phyloP scores from a whole-genome alignment of 2,329 filamentous ascomycete species.

The Aspergillus sp. region DNA sequence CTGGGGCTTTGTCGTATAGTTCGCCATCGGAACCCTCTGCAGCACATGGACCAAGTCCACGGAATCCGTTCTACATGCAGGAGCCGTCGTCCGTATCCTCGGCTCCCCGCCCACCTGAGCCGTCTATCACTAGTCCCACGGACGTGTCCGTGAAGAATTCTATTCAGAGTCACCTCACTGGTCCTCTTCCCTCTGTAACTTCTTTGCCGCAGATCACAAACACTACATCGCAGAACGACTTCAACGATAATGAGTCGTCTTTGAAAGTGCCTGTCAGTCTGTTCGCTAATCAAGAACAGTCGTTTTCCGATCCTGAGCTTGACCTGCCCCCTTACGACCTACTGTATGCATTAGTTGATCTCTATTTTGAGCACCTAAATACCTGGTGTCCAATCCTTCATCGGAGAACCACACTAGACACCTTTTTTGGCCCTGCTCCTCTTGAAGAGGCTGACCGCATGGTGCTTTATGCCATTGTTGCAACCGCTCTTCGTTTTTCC shows the following conservation, averaged over 20 bases:
- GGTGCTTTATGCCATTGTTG: constrained; percentile 83
- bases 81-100: constrained; percentile 55
- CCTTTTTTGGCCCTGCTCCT: constrained; percentile 73
- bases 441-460: constrained; percentile 80
- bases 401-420: constrained; percentile 75
- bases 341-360: constrained; percentile 69
- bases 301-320: constrained; percentile 55
- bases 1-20: constrained; percentile 32
- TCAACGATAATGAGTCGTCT: constrained; percentile 50
- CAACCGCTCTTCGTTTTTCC: constrained; percentile 82
- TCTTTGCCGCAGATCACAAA: constrained; percentile 27
- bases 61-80: constrained; percentile 62
- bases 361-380: constrained; percentile 79
- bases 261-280: constrained; percentile 62
- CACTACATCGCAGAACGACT: constrained; percentile 27
- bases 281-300: constrained; percentile 49
- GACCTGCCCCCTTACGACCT: constrained; percentile 74
- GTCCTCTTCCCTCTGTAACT: constrained; percentile 22
- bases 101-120: constrained; percentile 47
- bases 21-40: constrained; percentile 54
- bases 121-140: constrained; percentile 41
- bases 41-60: constrained; percentile 56
- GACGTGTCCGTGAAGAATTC: constrained; percentile 31
- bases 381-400: constrained; percentile 91
- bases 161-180: constrained; percentile 23